These are phyloP conservation scores for Umbellularia californica DNA, from an alignment of 164 flowering plant species.

Conservation along the genomic window DNA sequence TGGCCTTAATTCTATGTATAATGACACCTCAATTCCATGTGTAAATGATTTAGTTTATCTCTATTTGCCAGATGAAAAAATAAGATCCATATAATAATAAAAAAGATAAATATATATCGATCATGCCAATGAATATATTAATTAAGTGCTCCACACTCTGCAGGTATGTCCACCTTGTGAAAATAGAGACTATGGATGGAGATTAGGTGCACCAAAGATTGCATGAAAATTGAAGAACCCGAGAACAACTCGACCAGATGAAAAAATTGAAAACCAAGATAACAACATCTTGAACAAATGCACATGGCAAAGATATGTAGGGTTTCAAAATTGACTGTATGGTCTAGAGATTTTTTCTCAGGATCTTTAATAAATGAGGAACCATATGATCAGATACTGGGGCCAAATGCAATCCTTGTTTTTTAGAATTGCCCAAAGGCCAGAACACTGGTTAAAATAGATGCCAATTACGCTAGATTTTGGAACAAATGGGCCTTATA, in stretches of 20 bases:
- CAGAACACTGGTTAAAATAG: no score
- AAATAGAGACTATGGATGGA: background rate
- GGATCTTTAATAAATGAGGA: background rate
- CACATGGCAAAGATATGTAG: background rate
- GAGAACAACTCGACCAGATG: background rate
- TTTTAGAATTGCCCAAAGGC: no score
- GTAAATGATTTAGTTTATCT: no score
- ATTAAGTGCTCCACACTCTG: background rate
- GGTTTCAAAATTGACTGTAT: background rate
- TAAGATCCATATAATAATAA: no score
- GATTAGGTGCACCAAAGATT: background rate
- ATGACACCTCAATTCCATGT: no score
- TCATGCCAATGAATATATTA: slow-evolving; percentile 76
- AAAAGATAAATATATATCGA: slow-evolving; percentile 47
- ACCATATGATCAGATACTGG: background rate
- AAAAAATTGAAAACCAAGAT: no score
- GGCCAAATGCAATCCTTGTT: background rate
- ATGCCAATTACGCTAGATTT: no score
- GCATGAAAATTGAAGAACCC: background rate
- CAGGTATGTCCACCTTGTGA: background rate
- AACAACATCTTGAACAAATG: no score
- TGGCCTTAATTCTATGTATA: no score
- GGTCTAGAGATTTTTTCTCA: background rate
- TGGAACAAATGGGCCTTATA: background rate
- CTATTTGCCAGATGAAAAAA: no score